Evolutionary conservation across 2,329 filamentous ascomycete species (phyloP), one percentile per base, ranked within the genome.

Genomic region (Aspergillus quadricinctus): DNA sequence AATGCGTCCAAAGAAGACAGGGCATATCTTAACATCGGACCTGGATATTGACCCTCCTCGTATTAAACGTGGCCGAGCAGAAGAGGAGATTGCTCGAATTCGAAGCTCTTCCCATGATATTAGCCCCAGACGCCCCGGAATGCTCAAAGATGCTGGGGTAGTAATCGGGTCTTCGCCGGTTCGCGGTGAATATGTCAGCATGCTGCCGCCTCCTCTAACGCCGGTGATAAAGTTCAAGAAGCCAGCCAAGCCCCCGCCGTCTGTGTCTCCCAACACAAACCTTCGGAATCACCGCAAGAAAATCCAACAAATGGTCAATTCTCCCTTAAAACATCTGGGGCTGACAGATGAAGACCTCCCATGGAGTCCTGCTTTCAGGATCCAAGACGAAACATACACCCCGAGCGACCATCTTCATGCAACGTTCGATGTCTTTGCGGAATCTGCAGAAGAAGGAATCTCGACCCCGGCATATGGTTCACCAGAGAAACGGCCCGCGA

Each of bases 31-130:
- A 46, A 90, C 88, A 3, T 93, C 90, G 0, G 92, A 95, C 66
- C 72, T 81, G 48, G 83, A 85, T 66, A 83, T 87, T 52, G 89
- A 92, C 64, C 86, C 87, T n/a, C 88, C 88, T 50, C 84, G 85
- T 54, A 87, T 92, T 66, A 95, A 93, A 78, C 88, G 90, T 58
- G 93, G 93, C 29, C 88, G 93, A 59, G 94, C 94, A 17, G 94
- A 97, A 73, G 92, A 95, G 66, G 94, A 97, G 74, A 97, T 99
- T 78, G 90, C 89, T 48, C 90, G 93, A 43, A 88, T 97, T 53
- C 88, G 94, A 63, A 90, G 89, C 60, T 97, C 93, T 1, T 96
- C 92, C 1, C 93, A 92, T 66, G 92, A 96, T 67, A 67, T 76
- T 25, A 97, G 92, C 68, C 94, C 94, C 4, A 89, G 86, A 50